Conservation (phyloP, 176 grass and related monocot species). For the Hyparrhenia diplandra region DNA sequence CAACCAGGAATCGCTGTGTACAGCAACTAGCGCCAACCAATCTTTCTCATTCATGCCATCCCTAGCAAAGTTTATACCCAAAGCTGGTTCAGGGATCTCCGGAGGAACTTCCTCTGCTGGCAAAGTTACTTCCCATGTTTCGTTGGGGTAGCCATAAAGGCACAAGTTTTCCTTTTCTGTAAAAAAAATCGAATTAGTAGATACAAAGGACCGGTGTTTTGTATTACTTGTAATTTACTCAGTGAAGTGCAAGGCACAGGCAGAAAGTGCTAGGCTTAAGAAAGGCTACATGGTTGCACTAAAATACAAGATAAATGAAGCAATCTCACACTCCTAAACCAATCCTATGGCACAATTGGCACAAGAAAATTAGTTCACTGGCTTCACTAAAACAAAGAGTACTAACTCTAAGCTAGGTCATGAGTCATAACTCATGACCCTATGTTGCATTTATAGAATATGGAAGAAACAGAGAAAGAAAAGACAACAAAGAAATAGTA, state of each 20-base stretch:
- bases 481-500: background rate
- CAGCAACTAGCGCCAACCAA: conserved; percentile 88
- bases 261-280: background rate
- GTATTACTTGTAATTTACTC: background rate
- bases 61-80: conserved; percentile 95
- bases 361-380: background rate
- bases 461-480: background rate
- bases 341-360: background rate
- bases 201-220: background rate
- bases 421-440: background rate
- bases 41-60: conserved; percentile 96
- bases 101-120: conserved; percentile 96
- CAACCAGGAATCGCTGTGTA: conserved; percentile 92
- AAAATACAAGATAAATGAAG: conserved; percentile 22
- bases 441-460: conserved; percentile 26
- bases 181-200: conserved; percentile 24
- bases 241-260: background rate
- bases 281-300: background rate
- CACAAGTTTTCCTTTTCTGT: conserved; percentile 95
- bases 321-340: background rate
- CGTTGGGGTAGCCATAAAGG: conserved; percentile 91
- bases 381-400: conserved; percentile 1
- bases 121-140: conserved; percentile 95
- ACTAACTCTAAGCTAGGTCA: background rate
- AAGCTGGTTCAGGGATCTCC: conserved; percentile 90